These are phyloP conservation scores for Solanum clarkiae DNA, from an alignment of 257 asterid species.

Conservation along the genomic window DNA sequence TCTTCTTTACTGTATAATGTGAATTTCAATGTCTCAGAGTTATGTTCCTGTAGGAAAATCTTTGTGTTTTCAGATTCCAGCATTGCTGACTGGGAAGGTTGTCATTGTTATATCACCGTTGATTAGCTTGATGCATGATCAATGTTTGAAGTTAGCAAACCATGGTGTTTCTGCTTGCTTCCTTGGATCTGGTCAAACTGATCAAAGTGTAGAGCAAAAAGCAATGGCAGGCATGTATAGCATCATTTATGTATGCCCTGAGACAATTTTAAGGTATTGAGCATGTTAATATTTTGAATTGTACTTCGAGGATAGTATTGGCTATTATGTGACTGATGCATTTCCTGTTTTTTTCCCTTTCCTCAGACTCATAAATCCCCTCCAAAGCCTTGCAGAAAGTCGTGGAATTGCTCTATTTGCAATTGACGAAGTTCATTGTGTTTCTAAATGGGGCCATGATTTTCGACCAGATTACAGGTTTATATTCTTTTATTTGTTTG, in stretches of 20 bases:
- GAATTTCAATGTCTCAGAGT: conserved; percentile 1
- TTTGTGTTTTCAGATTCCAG: conserved; percentile 67
- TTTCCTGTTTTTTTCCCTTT: background rate
- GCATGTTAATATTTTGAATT: background rate
- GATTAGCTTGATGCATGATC: conserved; percentile 88
- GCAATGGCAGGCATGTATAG: conserved; percentile 57
- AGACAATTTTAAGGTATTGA: conserved; percentile 56
- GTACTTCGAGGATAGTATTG: background rate
- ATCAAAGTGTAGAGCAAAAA: conserved; percentile 54
- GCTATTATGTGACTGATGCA: background rate
- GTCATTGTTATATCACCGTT: conserved; percentile 73
- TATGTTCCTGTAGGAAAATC: conserved; percentile 51
- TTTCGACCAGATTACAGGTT: conserved; percentile 86
- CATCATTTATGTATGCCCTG: conserved; percentile 73
- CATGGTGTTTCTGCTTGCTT: conserved; percentile 76
- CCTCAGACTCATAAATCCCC: conserved; percentile 47
- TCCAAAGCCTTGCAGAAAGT: conserved; percentile 53
- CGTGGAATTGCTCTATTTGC: conserved; percentile 74
- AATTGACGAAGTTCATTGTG: conserved; percentile 74
- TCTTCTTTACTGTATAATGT: background rate
- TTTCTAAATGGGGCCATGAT: conserved; percentile 91
- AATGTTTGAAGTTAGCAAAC: conserved; percentile 60
- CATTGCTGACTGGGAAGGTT: conserved; percentile 60
- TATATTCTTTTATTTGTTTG: conserved; percentile 2
- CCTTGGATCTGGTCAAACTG: conserved; percentile 84